Base-by-base conservation (phyloP, 768 basidiomycete species). In the Pleurotus pulmonarius region DNA sequence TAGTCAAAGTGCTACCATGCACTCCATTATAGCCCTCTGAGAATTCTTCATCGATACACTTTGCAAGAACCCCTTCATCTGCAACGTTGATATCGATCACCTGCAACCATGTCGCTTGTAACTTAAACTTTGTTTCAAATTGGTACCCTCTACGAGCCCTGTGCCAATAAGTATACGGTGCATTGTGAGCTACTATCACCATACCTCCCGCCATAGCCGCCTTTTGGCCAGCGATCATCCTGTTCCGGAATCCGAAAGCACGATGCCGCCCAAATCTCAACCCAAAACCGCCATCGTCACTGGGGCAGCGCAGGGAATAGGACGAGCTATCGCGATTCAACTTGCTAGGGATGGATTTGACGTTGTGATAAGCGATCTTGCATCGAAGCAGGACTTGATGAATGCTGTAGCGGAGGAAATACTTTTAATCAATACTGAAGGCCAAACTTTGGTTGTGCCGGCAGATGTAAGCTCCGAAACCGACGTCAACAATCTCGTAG, bases 271-370 rank as follows among this genome's bases (percentile, higher is more conserved):
- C 22, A 34, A 24, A 4, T 2, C 26, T 29, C 9, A 24, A 13
- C 25, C 4, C 26, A 15, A 18, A 11, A 64, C 64, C 12, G 71
- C 70, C 1, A 56, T 71, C 22, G 60, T 73, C 20, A 73, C 71
- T 3, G 72, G 71, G 3, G 67, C 64, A 12, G 70, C 73, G 0
- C 66, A 68, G 56, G 73, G 71, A 22, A 69, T 74, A 22, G 73
- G 73, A 8, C 56, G 61, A 3, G 65, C 68, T 8, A 71, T 71
- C 18, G 71, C 70, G 5, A 62, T 69, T 3, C 66, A 67, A 0
- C 65, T 73, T 8, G 71, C 70, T 4, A 49, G 59, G 0, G 73
- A 74, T 49, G 73, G 73, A 11, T 60, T 69, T 7, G 63, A 68
- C 49, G 63, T 74, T 4, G 67, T 60, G 4, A 58, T 73, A 25